A percentile compares a stretch with the other conserved stretches of the same genome.
phyloP scores from a whole-genome alignment of 2,329 filamentous ascomycete species.

The Chaetomium strumarium region DNA sequence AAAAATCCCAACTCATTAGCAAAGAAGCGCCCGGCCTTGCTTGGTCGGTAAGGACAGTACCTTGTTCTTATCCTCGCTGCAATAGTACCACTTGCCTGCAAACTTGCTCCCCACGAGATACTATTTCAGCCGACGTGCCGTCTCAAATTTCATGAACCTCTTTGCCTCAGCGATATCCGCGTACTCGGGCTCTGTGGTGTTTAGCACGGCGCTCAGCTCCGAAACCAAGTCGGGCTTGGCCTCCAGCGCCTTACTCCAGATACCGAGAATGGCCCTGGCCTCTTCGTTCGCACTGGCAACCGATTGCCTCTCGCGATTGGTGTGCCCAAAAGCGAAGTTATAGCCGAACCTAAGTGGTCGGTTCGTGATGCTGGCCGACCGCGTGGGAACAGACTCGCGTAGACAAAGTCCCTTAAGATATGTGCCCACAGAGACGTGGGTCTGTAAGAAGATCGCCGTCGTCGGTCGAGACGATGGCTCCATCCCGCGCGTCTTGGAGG shows the following conservation, averaged over 20 bases:
- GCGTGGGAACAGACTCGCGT: background rate
- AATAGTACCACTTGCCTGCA: constrained; percentile 22
- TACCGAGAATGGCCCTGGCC: constrained; percentile 18
- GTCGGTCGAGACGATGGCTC: constrained; percentile 1
- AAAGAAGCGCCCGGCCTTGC: too few species aligned
- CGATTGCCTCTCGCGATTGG: constrained; percentile 24
- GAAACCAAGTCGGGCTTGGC: constrained; percentile 10
- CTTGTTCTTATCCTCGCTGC: constrained; percentile 15
- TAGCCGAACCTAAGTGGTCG: constrained; percentile 23
- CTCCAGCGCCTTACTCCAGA: constrained; percentile 20
- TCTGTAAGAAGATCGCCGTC: constrained; percentile 13
- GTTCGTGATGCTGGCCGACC: constrained; percentile 24
- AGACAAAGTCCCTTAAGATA: constrained; percentile 24
- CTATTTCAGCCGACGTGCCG: background rate
- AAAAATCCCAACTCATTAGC: constrained; percentile 11
- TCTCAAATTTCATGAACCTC: constrained; percentile 3
- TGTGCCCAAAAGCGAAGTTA: constrained; percentile 23
- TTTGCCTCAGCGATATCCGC: constrained; percentile 22
- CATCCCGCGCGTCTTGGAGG: background rate
- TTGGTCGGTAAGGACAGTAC: constrained; percentile 12
- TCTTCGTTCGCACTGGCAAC: constrained; percentile 17
- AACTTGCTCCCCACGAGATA: constrained; percentile 18
- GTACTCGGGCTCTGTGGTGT: constrained; percentile 14
- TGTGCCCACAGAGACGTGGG: constrained; percentile 17
- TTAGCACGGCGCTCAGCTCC: constrained; percentile 12